phyloP scores from a whole-genome alignment of 2,329 filamentous ascomycete species.

The Trichoderma brevicompactum region DNA sequence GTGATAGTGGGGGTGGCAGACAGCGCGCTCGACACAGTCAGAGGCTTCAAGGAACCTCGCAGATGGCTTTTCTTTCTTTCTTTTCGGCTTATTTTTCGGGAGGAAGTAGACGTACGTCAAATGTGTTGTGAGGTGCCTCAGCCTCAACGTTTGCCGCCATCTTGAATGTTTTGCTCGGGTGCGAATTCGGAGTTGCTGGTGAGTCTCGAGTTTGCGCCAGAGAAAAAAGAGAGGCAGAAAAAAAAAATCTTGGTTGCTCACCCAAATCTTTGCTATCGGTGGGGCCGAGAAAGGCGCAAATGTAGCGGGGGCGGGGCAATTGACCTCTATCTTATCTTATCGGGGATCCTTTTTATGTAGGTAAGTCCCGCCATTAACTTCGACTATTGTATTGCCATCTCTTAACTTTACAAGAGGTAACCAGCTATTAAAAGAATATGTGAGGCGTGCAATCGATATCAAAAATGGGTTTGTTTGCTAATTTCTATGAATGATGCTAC shows the following conservation, averaged over 20 bases:
- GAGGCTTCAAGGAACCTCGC: neutral
- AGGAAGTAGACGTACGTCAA: slow-evolving; percentile 24
- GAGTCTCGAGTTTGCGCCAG: slow-evolving; percentile 18
- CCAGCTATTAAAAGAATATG: no score
- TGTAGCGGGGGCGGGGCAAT: slow-evolving; percentile 10
- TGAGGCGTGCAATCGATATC: no score
- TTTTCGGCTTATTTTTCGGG: neutral
- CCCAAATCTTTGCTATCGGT: slow-evolving; percentile 15
- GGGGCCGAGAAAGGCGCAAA: slow-evolving; percentile 3
- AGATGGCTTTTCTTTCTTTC: neutral
- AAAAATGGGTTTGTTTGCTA: no score
- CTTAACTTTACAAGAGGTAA: no score
- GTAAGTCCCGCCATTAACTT: neutral
- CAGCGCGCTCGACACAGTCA: neutral
- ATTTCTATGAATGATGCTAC: no score
- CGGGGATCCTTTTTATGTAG: neutral
- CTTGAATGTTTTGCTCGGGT: slow-evolving; percentile 6
- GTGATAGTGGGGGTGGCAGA: neutral
- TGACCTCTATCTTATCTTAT: slow-evolving; percentile 12
- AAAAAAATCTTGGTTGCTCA: slow-evolving; percentile 12
- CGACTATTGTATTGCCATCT: no score
- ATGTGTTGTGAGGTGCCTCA: slow-evolving; percentile 31
- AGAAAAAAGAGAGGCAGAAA: neutral
- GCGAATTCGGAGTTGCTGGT: slow-evolving; percentile 7
- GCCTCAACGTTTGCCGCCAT: slow-evolving; percentile 24